Evolutionary conservation across 2,329 filamentous ascomycete species (phyloP).

Genomic region (Neofusicoccum ribis): DNA sequence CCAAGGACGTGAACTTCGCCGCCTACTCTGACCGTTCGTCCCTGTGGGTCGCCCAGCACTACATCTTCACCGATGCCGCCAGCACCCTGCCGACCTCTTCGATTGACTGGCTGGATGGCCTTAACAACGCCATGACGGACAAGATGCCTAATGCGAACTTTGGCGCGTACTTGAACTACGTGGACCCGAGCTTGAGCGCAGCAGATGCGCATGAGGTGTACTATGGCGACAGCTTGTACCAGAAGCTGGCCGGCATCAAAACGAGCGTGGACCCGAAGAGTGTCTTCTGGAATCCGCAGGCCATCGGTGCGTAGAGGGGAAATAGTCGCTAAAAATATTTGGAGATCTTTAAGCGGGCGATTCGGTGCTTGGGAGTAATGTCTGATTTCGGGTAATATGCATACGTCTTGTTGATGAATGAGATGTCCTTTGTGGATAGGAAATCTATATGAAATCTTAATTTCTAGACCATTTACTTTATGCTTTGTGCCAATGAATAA

Average conservation of each 20-base stretch:
- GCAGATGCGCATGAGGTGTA: conserved; percentile 52
- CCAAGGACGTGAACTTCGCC: conserved; percentile 34
- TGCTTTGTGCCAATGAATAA: too few relatives aligned
- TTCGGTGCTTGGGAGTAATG: neutral
- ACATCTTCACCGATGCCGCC: conserved; percentile 24
- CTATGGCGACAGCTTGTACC: conserved; percentile 44
- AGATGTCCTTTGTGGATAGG: too few relatives aligned
- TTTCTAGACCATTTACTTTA: too few relatives aligned
- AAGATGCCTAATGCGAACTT: conserved; percentile 42
- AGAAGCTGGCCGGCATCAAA: conserved; percentile 40
- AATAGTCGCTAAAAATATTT: neutral
- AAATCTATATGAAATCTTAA: too few relatives aligned
- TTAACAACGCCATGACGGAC: conserved; percentile 42
- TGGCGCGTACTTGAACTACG: conserved; percentile 57
- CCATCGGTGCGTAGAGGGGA: conserved; percentile 30
- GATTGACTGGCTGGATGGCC: conserved; percentile 43
- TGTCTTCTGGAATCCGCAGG: conserved; percentile 42
- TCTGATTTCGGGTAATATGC: neutral
- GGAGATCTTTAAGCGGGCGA: neutral
- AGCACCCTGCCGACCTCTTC: conserved; percentile 32
- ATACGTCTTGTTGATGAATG: too few relatives aligned
- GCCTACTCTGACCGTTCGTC: conserved; percentile 39
- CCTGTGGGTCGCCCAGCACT: conserved; percentile 42
- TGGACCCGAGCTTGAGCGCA: conserved; percentile 51
- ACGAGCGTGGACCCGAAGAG: conserved; percentile 41